Base-by-base conservation (phyloP, 2,329 filamentous ascomycete species). In the Pestalotiopsis sp. region DNA sequence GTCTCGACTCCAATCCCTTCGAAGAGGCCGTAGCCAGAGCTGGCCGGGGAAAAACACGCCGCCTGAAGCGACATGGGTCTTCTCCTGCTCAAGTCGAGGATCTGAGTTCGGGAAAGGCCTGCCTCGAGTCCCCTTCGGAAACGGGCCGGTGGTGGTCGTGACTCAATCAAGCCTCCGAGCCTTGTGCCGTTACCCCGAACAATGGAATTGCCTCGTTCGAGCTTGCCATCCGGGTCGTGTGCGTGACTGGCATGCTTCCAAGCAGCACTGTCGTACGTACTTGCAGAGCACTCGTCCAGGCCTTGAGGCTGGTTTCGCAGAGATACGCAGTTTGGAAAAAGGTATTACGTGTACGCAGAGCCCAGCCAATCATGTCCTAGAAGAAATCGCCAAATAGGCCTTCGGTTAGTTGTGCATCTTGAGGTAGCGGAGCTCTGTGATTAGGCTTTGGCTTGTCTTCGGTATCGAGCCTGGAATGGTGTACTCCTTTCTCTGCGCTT, bases 401-500 rank as follows among this genome's bases (percentile, higher is more conserved):
- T n/a, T n/a, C 27, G 20, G 62, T 64, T 39, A 64, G 62, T 39
- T 39, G 25, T 36, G 59, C 36, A 36, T 62, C 20, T 14, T 36
- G 25, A 62, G 59, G 31, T 36, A 14, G 36, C 31, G 31, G 59
- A 39, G 59, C 31, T 62, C 31, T 36, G 11, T 27, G n/a, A 11
- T 36, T 39, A 36, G 25, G 27, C 31, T n/a, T 20, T 14, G 59
- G 38, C 61, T n/a, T 25, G 39, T 41, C 38, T 36, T 13, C 58
- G 56, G 25, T 36, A 17, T 59, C 62, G 65, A 66, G 49, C 59
- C 68, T 64, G 67, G 66, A 65, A 62, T 69, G 62, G 59, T 68
- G 68, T 20, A 72, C 65, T 69, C 27, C 57, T 68, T 71, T 71
- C 75, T 68, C 68, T 72, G 56, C 64, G 64, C 64, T 66, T 66